Base-by-base conservation (phyloP, 352 stramenopile genomes). In the Phytophthora cryptogea region DNA sequence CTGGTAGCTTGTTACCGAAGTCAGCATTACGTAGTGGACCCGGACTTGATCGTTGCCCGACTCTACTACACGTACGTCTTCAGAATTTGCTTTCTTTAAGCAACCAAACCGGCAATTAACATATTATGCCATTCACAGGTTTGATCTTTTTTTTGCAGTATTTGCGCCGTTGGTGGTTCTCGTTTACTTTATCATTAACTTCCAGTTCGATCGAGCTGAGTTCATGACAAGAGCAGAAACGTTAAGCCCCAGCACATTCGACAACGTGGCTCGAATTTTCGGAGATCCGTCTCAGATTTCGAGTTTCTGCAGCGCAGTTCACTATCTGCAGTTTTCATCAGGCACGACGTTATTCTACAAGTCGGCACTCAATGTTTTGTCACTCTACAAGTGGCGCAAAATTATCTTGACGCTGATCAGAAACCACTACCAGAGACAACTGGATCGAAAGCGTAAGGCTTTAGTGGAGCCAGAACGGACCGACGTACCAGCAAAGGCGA, bases 101-200 rank as follows among this genome's bases (percentile, higher is more conserved):
- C n/a, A n/a, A n/a, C n/a, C n/a, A n/a, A n/a, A n/a, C n/a, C n/a
- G n/a, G n/a, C n/a, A n/a, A n/a, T n/a, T n/a, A n/a, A n/a, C n/a
- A n/a, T n/a, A n/a, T n/a, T n/a, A 13, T 37, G 13, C 32, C 20
- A 23, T 37, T 37, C 5, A 9, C 20, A 80, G 72, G 1, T 76
- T 75, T 37, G 72, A 83, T 30, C 42, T 86, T 4, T 83, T 83
- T 62, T 86, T 86, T 33, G 76, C 71, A 1, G 76, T 74, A 10
- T 86, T 81, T 20, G 64, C 76, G 14, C 63, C 70, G 8, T 31
- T 81, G 6, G 54, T 76, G 3, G 72, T 83, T 11, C 41, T 85
- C 7, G 45, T 70, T 0, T 83, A 80, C 46, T 70, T 61, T 6
- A 52, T 71, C 10, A 14, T 56, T 16, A 60, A 68, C 2, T 86